Evolutionary conservation across 169 alveolate genomes (phyloP), one percentile per base, ranked within the genome.

Genomic region (Blepharisma undulans): DNA sequence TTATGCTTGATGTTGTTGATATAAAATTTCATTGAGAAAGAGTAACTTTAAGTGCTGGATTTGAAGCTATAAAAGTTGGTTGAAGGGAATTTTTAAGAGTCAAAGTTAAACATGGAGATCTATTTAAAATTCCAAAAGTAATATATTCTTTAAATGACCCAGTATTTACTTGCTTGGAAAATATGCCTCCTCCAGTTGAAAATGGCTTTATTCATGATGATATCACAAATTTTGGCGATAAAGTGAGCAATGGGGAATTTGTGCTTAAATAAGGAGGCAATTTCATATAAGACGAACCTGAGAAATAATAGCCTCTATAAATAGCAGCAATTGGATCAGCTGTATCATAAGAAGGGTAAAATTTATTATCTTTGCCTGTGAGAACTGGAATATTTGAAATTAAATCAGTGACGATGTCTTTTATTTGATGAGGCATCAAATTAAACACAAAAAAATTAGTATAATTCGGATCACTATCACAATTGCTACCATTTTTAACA

Each of bases 261-360:
- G 8, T 22, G 22, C 36, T 22, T 21, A n/a, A 14, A 32, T 25
- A 21, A 22, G 27, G 72, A n/a, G 29, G 77, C 10, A 82, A 21
- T 8, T 78, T 59, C 25, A 78, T 21, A 78, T 5, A 78, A 29
- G 78, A 21, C 12, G 22, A n/a, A 4, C 78, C 74, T 1, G 25
- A 0, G n/a, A 36, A 82, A 60, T 82, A 82, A 36, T 82, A 82
- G 4, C 89, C 89, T 36, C 89, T 22, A 30, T 82, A 21, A 1
- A 22, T 82, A 21, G 29, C 32, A 0, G 89, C 76, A 3, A 72
- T 32, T 6, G 89, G 89, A 74, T 82, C 89, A 30, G 25, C 10
- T 22, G 89, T 34, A 74, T 82, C 89, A 22, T 32, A 82, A 60
- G 6, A 34, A 33, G 89, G 89, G 89, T 82, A 82, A 36, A 82